Percentiles rank a stretch among this genome's conserved stretches.
These are phyloP conservation scores for Aspergillus brasiliensis DNA, from an alignment of 2,329 filamentous ascomycete species.

Conservation along the genomic window DNA sequence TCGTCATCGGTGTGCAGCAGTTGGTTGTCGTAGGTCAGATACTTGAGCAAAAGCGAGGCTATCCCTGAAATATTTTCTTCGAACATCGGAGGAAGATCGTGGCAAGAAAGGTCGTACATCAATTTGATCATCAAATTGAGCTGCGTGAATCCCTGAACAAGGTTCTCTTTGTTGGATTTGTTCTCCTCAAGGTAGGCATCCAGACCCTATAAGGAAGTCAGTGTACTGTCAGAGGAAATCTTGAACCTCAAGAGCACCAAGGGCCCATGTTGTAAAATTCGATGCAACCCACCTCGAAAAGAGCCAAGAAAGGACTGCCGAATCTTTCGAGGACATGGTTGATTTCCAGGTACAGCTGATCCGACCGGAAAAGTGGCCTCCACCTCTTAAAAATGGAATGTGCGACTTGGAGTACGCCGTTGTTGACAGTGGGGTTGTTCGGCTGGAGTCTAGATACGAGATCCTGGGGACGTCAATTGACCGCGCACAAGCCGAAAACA, in stretches of 20 bases:
- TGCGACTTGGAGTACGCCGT: constrained; percentile 92
- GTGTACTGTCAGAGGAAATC: not conserved
- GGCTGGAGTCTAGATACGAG: constrained; percentile 83
- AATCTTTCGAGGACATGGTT: constrained; percentile 91
- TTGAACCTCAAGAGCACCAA: not conserved
- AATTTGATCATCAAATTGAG: constrained; percentile 89
- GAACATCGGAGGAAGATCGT: constrained; percentile 92
- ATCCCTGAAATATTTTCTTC: constrained; percentile 83
- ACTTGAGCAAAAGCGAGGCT: constrained; percentile 82
- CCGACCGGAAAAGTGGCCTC: constrained; percentile 89
- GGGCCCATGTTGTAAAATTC: not conserved
- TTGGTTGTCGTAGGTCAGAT: constrained; percentile 86
- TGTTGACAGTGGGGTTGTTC: constrained; percentile 80
- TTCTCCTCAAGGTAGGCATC: constrained; percentile 68
- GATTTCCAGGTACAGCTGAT: constrained; percentile 91
- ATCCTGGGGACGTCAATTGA: constrained; percentile 56
- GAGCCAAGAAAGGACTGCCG: constrained; percentile 75
- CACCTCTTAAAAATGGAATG: constrained; percentile 97
- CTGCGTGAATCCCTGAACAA: constrained; percentile 79
- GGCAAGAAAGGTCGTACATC: constrained; percentile 94
- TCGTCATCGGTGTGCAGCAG: constrained; percentile 83
- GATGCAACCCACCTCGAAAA: constrained; percentile 65
- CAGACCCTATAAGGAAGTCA: constrained; percentile 42
- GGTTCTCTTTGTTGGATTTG: constrained; percentile 69
- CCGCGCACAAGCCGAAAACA: not conserved